Evolutionary conservation across 2,329 filamentous ascomycete species (phyloP).

Genomic region (Calonectria ilicicola): DNA sequence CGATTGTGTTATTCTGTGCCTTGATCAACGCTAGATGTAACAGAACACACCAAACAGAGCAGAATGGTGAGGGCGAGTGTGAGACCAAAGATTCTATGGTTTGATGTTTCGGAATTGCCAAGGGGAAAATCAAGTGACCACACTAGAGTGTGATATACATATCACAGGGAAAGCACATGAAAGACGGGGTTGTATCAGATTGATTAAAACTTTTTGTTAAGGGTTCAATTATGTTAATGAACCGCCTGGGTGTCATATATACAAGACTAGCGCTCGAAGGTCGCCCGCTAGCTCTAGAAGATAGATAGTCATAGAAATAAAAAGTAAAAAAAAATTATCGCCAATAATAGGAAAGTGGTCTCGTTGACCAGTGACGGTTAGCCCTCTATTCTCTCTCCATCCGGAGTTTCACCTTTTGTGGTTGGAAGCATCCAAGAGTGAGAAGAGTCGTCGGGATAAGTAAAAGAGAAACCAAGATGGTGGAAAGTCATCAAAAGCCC

Average conservation of each 20-base stretch:
- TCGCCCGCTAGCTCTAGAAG: slow-evolving; percentile 38
- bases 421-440: slow-evolving; percentile 12
- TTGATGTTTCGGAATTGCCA: background rate
- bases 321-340: slow-evolving; percentile 19
- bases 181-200: background rate
- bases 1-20: background rate
- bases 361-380: slow-evolving; percentile 11
- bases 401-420: background rate
- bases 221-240: slow-evolving; percentile 21
- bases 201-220: slow-evolving; percentile 2
- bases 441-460: slow-evolving; percentile 31
- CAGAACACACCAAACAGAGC: background rate
- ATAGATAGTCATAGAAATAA: slow-evolving; percentile 29
- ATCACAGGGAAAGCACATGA: background rate
- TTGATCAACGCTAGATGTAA: background rate
- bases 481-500: slow-evolving; percentile 23
- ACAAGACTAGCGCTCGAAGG: slow-evolving; percentile 34
- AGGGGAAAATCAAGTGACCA: background rate
- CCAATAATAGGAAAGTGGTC: slow-evolving; percentile 12
- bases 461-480: slow-evolving; percentile 30
- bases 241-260: slow-evolving; percentile 37
- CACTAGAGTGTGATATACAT: background rate
- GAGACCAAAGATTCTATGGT: background rate
- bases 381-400: slow-evolving; percentile 2
- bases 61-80: background rate